Evolutionary conservation across 2,329 filamentous ascomycete genomes (phyloP).

Genomic region (Diaporthe destruens): DNA sequence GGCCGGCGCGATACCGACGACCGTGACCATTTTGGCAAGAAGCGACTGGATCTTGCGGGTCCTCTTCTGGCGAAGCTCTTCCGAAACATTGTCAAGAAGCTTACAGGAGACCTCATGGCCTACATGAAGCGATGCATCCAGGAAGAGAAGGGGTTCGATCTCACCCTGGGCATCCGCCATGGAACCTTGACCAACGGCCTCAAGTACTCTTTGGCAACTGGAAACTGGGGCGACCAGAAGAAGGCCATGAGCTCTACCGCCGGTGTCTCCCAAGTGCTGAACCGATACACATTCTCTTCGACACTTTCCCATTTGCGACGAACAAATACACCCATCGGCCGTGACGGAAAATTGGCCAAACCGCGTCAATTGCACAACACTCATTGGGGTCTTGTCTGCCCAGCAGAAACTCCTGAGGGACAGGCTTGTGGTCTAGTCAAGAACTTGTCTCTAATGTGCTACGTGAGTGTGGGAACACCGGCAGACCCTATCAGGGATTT

Average conservation of each 20-base stretch:
- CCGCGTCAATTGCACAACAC: constrained; percentile 98
- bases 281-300: constrained; percentile 96
- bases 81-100: constrained; percentile 88
- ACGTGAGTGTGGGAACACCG: constrained; percentile 94
- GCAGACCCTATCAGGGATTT: constrained; percentile 93
- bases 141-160: constrained; percentile 87
- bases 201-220: constrained; percentile 96
- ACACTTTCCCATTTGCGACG: constrained; percentile 96
- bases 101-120: constrained; percentile 90
- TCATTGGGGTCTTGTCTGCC: constrained; percentile 97
- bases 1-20: constrained; percentile 95
- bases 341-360: constrained; percentile 98
- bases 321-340: constrained; percentile 96
- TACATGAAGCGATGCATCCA: constrained; percentile 95
- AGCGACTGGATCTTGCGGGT: constrained; percentile 94
- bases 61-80: constrained; percentile 97
- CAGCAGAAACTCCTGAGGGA: constrained; percentile 96
- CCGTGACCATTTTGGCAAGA: constrained; percentile 99
- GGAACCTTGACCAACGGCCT: constrained; percentile 92
- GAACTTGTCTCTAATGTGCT: constrained; percentile 97
- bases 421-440: constrained; percentile 99
- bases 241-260: constrained; percentile 95
- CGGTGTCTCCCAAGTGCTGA: constrained; percentile 97
- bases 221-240: constrained; percentile 99
- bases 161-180: constrained; percentile 91